Percentiles rank a stretch among this genome's conserved stretches.
These are phyloP conservation scores for Salix brachista DNA, from an alignment of 345 rosid species.

Conservation along the genomic window DNA sequence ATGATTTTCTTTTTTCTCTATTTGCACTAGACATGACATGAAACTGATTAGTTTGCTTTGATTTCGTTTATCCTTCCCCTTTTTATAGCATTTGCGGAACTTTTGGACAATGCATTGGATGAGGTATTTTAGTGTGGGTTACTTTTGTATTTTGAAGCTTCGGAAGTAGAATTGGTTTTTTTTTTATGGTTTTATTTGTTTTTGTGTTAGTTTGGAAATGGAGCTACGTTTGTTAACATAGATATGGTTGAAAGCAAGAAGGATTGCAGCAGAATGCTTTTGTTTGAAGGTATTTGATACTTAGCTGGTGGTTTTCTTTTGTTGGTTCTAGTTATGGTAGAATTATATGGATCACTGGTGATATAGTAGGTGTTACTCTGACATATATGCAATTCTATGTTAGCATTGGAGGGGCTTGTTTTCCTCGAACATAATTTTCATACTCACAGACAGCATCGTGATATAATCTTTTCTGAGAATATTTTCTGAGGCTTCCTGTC, in stretches of 20 bases:
- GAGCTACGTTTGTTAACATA: constrained; percentile 71
- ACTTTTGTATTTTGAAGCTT: background rate
- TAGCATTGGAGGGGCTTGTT: background rate
- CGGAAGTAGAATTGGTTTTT: background rate
- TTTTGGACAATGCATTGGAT: constrained; percentile 81
- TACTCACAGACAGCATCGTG: background rate
- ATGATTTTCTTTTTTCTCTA: background rate
- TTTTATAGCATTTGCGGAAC: constrained; percentile 87
- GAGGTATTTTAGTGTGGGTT: constrained; percentile 44
- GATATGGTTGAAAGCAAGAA: constrained; percentile 71
- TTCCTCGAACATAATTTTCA: background rate
- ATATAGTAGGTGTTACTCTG: background rate
- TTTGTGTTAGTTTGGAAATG: constrained; percentile 54
- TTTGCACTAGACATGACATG: background rate
- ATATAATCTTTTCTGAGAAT: background rate
- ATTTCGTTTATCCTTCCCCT: constrained; percentile 9
- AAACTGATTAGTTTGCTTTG: background rate
- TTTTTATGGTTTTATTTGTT: constrained; percentile 7
- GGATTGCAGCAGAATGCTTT: constrained; percentile 58
- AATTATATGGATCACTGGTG: background rate
- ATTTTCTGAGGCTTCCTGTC: background rate
- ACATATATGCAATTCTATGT: background rate
- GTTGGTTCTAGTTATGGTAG: background rate
- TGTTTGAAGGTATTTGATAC: constrained; percentile 61
- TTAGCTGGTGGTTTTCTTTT: background rate